phyloP scores from a whole-genome alignment of 2,329 filamentous ascomycete genomes.

The Colletotrichum tofieldiae region DNA sequence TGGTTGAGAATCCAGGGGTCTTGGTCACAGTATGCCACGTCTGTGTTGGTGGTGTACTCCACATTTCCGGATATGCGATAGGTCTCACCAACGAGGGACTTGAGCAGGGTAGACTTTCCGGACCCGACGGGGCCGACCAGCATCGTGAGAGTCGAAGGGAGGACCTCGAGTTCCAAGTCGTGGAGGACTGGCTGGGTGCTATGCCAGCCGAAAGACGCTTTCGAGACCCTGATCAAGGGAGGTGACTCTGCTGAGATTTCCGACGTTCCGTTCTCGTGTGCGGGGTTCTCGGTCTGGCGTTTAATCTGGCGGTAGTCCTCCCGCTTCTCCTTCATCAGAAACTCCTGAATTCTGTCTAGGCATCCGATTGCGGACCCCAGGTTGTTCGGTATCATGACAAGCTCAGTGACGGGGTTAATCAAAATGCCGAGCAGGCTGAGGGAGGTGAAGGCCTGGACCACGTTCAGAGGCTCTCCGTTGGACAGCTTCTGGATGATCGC shows the following conservation, averaged over 20 bases:
- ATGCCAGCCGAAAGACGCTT: constrained; percentile 14
- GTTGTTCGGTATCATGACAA: constrained; percentile 33
- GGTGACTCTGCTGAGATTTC: no score
- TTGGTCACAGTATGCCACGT: constrained; percentile 49
- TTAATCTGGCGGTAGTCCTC: constrained; percentile 14
- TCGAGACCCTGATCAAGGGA: constrained; percentile 1
- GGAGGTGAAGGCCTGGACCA: constrained; percentile 36
- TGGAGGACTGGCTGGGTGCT: neutral
- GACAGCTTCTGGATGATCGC: constrained; percentile 17
- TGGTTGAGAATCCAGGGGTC: constrained; percentile 50
- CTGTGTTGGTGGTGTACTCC: constrained; percentile 29
- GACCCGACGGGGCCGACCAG: constrained; percentile 47
- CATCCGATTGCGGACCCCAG: constrained; percentile 45
- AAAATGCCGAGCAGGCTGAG: constrained; percentile 31
- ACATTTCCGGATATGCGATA: constrained; percentile 33
- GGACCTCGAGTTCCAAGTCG: constrained; percentile 13
- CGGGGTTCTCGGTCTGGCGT: neutral
- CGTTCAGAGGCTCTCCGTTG: constrained; percentile 20
- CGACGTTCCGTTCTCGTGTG: rapidly evolving
- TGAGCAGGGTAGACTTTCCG: constrained; percentile 55
- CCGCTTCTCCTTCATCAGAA: constrained; percentile 42
- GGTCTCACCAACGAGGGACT: constrained; percentile 51
- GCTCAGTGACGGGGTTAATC: constrained; percentile 26
- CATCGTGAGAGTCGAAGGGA: neutral
- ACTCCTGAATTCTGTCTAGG: constrained; percentile 48